Evolutionary conservation across 169 alveolate species (phyloP).

Genomic region (Cryptosporidium felis): DNA sequence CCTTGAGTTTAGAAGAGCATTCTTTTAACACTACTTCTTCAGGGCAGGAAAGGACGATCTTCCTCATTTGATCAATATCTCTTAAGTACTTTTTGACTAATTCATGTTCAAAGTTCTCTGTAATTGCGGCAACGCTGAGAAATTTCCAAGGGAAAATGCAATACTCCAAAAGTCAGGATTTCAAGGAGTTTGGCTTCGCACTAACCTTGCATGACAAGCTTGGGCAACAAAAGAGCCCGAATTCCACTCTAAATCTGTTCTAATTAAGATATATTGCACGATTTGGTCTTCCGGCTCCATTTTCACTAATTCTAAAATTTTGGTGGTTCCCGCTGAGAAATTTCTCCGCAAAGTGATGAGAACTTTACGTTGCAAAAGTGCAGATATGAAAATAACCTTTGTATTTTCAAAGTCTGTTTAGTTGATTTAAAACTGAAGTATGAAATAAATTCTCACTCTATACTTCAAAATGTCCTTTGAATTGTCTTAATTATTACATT

Average conservation of each 20-base stretch:
- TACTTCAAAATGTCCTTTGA: not conserved
- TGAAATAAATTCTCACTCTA: no score
- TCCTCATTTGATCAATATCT: slow-evolving; percentile 74
- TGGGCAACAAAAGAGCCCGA: slow-evolving; percentile 79
- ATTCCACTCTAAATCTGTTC: slow-evolving; percentile 76
- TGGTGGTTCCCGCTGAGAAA: no score
- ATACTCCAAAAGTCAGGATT: not conserved
- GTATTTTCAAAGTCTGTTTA: no score
- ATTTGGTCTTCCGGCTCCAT: slow-evolving; percentile 50
- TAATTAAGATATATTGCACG: slow-evolving; percentile 76
- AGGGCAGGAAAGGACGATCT: slow-evolving; percentile 73
- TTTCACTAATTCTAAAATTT: no score
- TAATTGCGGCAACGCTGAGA: slow-evolving; percentile 72
- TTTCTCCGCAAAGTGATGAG: no score
- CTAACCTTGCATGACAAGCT: slow-evolving; percentile 79
- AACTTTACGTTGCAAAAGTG: no score
- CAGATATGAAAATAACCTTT: no score
- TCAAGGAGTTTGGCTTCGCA: not conserved
- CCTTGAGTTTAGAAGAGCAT: slow-evolving; percentile 52
- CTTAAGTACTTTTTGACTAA: slow-evolving; percentile 64
- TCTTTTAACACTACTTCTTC: slow-evolving; percentile 46
- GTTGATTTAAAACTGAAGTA: no score
- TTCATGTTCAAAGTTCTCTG: slow-evolving; percentile 8
- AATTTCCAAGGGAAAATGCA: not conserved
- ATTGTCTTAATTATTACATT: not conserved